Base-by-base conservation (phyloP, 2,329 filamentous ascomycete species). In the Diaporthe nobilis region DNA sequence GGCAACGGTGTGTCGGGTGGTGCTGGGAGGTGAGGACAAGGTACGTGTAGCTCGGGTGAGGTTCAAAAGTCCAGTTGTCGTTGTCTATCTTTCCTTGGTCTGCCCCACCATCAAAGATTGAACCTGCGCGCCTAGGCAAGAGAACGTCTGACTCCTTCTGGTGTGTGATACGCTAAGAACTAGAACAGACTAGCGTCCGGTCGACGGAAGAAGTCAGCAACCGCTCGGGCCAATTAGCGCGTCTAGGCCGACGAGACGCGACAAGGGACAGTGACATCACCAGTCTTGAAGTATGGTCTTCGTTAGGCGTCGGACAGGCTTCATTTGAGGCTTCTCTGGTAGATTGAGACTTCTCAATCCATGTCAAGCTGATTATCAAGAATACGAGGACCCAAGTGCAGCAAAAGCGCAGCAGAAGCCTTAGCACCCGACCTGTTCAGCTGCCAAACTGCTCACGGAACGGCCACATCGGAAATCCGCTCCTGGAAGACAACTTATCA, bases 1-100 rank as follows among this genome's bases (percentile, higher is more conserved):
- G 81, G 81, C 79, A 75, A 79, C 77, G 76, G 78, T 76, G 77
- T 77, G 75, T 79, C 79, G 76, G 76, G 78, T 79, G 53, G 13
- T 63, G 73, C 12, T 55, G 37, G 25, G 71, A 65, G 34, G 34
- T 42, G 58, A 44, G 47, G 58, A 57, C 15, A 57, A 53, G 53
- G 71, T 65, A 15, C 31, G 60, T 22, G 28, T 47, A 37, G 58
- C 15, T 28, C 15, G 37, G 58, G 25, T 42, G 71, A 73, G 71
- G 58, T 57, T 47, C 47, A 20, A 42, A 31, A 70, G 60, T 65
- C 71, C 58, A 73, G 49, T 42, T 61, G 49, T 63, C 55, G 58
- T 39, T 53, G 71, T 73, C 71, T 61, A 31, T 55, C 25, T 61
- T 65, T 51, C 28, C 49, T 65, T 34, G 58, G 51, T 22, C 47